Conservation (phyloP, 306 rosid genomes). For the Inga laurina region DNA sequence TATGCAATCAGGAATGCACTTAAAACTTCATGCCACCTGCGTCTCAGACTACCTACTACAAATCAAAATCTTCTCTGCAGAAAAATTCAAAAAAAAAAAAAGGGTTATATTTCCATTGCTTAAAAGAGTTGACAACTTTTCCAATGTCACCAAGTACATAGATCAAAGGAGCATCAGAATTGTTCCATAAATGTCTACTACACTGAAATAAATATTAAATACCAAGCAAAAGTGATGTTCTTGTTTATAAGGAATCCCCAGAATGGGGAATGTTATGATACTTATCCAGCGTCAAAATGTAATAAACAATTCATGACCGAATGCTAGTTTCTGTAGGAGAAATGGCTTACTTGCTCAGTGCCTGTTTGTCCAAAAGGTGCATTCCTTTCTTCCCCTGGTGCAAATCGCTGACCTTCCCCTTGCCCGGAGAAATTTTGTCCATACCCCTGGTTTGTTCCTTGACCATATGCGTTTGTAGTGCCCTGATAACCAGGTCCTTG, state of each 20-base stretch:
- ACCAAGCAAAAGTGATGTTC: background rate
- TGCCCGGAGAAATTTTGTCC: background rate
- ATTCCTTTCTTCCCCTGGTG: constrained; percentile 36
- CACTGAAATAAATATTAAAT: background rate
- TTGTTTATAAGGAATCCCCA: constrained; percentile 7
- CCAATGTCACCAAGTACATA: background rate
- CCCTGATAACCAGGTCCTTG: constrained; percentile 39
- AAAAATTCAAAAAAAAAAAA: constrained; percentile 5
- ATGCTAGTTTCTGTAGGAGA: background rate
- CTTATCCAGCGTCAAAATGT: background rate
- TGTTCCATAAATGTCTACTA: background rate
- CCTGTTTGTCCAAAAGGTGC: constrained; percentile 39
- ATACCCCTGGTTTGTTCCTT: constrained; percentile 33
- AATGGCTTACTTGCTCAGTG: constrained; percentile 36
- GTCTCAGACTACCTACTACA: background rate
- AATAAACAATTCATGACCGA: background rate
- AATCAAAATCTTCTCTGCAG: constrained; percentile 64
- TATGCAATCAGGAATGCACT: background rate
- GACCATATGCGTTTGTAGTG: constrained; percentile 1
- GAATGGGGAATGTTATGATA: background rate
- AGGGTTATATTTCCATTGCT: constrained; percentile 22
- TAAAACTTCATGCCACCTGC: background rate
- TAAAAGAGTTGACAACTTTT: background rate
- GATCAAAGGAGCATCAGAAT: background rate
- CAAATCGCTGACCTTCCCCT: constrained; percentile 14